These are phyloP conservation scores for Kwoniella dejecticola DNA, from an alignment of 768 basidiomycete species.

Conservation along the genomic window DNA sequence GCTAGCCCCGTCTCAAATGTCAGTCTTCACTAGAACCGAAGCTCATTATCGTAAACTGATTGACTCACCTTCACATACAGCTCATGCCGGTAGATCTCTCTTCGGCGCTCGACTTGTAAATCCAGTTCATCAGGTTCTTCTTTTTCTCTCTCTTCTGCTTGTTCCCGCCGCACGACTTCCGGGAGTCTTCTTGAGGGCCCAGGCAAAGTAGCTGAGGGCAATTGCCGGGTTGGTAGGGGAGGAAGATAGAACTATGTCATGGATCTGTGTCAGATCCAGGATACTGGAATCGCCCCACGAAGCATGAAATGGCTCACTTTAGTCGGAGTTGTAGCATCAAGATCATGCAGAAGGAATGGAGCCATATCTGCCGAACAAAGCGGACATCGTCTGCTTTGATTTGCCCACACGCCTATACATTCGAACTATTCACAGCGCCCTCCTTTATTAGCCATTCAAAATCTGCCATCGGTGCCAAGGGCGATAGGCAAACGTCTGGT, in stretches of 20 bases:
- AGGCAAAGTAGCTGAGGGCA: conserved; percentile 30
- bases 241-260: conserved; percentile 66
- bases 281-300: neutral
- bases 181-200: conserved; percentile 27
- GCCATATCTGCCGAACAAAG: conserved; percentile 49
- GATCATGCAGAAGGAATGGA: conserved; percentile 49
- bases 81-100: conserved; percentile 77
- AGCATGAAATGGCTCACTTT: conserved; percentile 33
- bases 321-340: conserved; percentile 40
- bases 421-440: conserved; percentile 61
- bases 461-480: too few relatives aligned
- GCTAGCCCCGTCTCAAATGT: too few relatives aligned
- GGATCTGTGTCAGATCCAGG: neutral
- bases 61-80: conserved; percentile 85
- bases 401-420: conserved; percentile 80
- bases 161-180: conserved; percentile 37
- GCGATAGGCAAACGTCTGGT: too few relatives aligned
- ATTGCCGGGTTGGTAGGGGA: conserved; percentile 58
- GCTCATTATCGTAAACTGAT: too few relatives aligned
- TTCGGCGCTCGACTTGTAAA: conserved; percentile 68
- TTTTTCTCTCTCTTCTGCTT: conserved; percentile 56
- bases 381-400: conserved; percentile 52
- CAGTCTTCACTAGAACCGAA: too few relatives aligned
- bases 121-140: conserved; percentile 72
- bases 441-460: neutral